Conservation (phyloP, 805 yeast genomes). For the Yarrowia porcina region DNA sequence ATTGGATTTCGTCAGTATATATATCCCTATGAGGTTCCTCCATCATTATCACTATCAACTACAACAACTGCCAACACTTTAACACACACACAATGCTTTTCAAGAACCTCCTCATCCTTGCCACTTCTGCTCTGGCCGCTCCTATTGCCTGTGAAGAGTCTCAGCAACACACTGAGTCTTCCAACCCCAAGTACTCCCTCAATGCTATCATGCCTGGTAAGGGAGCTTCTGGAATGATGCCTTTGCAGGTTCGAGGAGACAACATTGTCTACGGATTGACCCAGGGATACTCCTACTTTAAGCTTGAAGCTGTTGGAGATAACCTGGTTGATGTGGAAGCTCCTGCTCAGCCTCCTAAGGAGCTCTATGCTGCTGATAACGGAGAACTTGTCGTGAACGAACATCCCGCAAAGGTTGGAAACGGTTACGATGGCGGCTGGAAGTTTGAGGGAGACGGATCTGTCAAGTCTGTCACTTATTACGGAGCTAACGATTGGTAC, state of each 20-base stretch:
- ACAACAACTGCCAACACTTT: background rate
- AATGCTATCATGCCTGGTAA: background rate
- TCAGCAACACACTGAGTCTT: background rate
- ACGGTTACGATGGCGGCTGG: background rate
- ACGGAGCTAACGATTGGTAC: background rate
- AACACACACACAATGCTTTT: background rate
- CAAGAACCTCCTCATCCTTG: background rate
- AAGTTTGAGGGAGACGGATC: background rate
- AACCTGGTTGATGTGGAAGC: background rate
- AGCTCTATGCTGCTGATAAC: background rate
- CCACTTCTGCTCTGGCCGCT: background rate
- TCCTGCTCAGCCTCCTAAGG: background rate
- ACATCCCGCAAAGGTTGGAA: background rate
- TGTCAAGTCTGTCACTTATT: background rate
- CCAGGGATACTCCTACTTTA: background rate
- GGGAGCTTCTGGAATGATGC: background rate
- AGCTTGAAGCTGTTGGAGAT: background rate
- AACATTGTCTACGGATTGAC: background rate
- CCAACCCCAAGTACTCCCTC: background rate
- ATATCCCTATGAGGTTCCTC: background rate
- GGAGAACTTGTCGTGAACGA: background rate
- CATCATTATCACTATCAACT: background rate
- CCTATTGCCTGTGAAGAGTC: background rate
- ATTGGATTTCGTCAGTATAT: background rate
- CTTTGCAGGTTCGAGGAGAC: background rate